phyloP scores from a whole-genome alignment of 2,329 filamentous ascomycete species.

The Sphaerulina vaccinii region DNA sequence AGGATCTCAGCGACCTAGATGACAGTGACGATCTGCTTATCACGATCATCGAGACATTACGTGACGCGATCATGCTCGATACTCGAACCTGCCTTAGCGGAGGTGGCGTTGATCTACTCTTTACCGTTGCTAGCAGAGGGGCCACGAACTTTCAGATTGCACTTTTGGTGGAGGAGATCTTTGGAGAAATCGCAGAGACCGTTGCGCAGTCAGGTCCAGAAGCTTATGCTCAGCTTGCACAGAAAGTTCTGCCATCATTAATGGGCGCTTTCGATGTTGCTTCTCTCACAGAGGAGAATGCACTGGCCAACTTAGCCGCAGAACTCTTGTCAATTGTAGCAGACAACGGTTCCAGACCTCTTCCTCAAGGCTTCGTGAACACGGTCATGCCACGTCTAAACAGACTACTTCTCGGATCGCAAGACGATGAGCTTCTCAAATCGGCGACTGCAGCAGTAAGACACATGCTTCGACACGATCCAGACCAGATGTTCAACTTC shows the following conservation, averaged over 20 bases:
- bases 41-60: constrained; percentile 81
- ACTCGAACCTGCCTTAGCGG: constrained; percentile 69
- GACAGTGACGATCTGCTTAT: constrained; percentile 92
- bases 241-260: constrained; percentile 82
- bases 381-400: constrained; percentile 85
- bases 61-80: constrained; percentile 78
- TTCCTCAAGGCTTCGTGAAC: constrained; percentile 82
- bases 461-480: constrained; percentile 85
- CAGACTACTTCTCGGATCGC: constrained; percentile 74
- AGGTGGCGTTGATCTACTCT: constrained; percentile 78
- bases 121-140: constrained; percentile 83
- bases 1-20: constrained; percentile 78
- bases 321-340: constrained; percentile 80
- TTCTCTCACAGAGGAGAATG: constrained; percentile 78
- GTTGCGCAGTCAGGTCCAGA: constrained; percentile 65
- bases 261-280: constrained; percentile 88
- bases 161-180: constrained; percentile 82
- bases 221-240: constrained; percentile 74
- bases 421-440: constrained; percentile 84
- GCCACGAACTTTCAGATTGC: constrained; percentile 89
- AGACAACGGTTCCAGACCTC: constrained; percentile 77
- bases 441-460: constrained; percentile 83
- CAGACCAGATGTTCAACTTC: constrained; percentile 86
- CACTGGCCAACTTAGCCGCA: constrained; percentile 80
- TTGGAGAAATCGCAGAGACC: constrained; percentile 77